These are phyloP conservation scores for Geotrichum cucujoidarum DNA, from an alignment of 1,139 yeast genomes.

Conservation along the genomic window DNA sequence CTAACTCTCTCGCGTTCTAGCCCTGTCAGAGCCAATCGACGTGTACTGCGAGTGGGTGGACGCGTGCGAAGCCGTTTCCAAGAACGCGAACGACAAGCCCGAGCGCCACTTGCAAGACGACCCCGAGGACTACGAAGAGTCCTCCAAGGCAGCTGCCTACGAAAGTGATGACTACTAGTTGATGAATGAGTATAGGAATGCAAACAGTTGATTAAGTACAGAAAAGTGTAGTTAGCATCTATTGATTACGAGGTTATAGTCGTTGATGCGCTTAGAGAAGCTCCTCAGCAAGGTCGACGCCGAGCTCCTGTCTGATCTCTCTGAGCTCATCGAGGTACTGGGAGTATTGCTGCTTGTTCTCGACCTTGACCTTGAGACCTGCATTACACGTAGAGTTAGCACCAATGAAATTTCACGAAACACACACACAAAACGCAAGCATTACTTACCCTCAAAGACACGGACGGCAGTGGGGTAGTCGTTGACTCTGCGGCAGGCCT, in stretches of 20 bases:
- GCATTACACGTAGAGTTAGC: not conserved
- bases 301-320: constrained; percentile 86
- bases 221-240: not conserved
- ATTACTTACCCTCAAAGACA: constrained; percentile 67
- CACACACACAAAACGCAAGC: too few relatives aligned
- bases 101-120: not conserved
- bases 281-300: constrained; percentile 89
- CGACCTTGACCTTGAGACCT: constrained; percentile 90
- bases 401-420: not conserved
- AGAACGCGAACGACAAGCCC: constrained; percentile 36
- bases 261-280: constrained; percentile 43
- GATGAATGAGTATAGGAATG: not conserved
- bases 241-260: not conserved
- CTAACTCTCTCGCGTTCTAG: constrained; percentile 21
- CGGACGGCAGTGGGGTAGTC: constrained; percentile 98
- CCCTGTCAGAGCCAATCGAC: constrained; percentile 81
- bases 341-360: constrained; percentile 85
- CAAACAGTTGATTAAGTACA: not conserved
- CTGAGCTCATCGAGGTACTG: constrained; percentile 95
- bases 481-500: constrained; percentile 98
- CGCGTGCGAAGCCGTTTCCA: constrained; percentile 94
- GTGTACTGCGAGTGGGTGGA: constrained; percentile 98
- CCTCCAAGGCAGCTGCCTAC: constrained; percentile 1
- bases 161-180: constrained; percentile 13
- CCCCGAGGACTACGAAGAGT: constrained; percentile 3